Evolutionary conservation across 1,139 yeast genomes (phyloP).

Genomic region (Geotrichum bryndzae): DNA sequence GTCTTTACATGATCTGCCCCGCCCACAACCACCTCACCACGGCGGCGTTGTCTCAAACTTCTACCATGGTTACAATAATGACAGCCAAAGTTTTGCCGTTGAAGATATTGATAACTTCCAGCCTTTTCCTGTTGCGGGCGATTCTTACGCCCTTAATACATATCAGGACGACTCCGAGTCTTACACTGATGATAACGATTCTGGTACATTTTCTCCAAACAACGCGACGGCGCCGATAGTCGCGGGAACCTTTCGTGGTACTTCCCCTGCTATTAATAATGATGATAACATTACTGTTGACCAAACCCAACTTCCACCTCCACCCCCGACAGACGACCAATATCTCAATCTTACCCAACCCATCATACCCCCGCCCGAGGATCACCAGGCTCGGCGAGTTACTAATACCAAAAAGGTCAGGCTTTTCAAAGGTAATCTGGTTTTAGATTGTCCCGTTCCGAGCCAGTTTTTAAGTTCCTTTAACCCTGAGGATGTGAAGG

Average conservation of each 20-base stretch:
- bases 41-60: slow-evolving; percentile 1
- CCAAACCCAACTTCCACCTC: not conserved
- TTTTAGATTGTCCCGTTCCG: slow-evolving; percentile 67
- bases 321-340: not conserved
- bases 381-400: not conserved
- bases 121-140: slow-evolving; percentile 36
- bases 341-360: not conserved
- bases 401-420: slow-evolving; percentile 34
- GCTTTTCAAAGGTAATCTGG: slow-evolving; percentile 65
- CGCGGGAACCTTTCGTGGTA: not conserved
- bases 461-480: not conserved
- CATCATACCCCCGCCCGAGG: not conserved
- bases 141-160: slow-evolving; percentile 37
- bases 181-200: not conserved
- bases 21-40: not conserved
- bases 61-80: slow-evolving; percentile 11
- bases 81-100: slow-evolving; percentile 4
- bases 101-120: slow-evolving; percentile 16
- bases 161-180: slow-evolving; percentile 27
- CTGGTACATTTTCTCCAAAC: not conserved
- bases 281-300: not conserved
- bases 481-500: slow-evolving; percentile 4
- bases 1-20: not conserved
- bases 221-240: not conserved
- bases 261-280: not conserved